Base-by-base conservation (phyloP, 371 early-diverging fungal genomes). In the Sporodiniella umbellata region DNA sequence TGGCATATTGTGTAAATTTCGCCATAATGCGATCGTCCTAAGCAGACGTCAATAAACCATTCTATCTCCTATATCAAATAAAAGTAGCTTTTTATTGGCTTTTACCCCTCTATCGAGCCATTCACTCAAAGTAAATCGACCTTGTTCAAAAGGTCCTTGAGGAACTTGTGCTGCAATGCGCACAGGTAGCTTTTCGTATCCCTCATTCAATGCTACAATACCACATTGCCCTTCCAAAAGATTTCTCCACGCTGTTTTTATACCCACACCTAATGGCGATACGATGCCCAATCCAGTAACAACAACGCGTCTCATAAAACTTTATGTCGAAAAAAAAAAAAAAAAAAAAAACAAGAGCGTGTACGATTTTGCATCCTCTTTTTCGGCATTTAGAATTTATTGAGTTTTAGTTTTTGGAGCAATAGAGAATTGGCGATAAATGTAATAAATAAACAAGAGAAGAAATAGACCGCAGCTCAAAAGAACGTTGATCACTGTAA, bases 251-350 rank as follows among this genome's bases (percentile, higher is more conserved):
- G 80, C 79, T 17, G 68, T 64, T n/a, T 71, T 60, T 15, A 87
- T 81, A 33, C 92, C 90, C 2, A 83, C 81, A 43, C 91, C 96
- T 6, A 97, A 76, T 0, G 98, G 98, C 0, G 94, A 89, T 24
- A 97, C 93, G n/a, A 94, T 68, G 4, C 98, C 98, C 2, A 96
- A 68, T 3, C 98, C 98, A 8, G 98, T 97, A 14, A 97, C 94
- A 1, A 93, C 96, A 1, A 96, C 98, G 24, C 94, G 59, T 23
- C 45, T 8, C 59, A 59, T 59, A 25, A 3, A 22, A 45, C 11
- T 22, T 18, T 19, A 42, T 7, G 33, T 12, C 30, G 23, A 31
- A 21, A 42, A 51, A 51, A 42, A 22, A 31, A 51, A 45, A 45
- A 31, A 17, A 37, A 17, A 19, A 21, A 40, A 22, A 19, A 8